Conservation (phyloP, 306 rosid species). For the Cucumis cinereus region DNA sequence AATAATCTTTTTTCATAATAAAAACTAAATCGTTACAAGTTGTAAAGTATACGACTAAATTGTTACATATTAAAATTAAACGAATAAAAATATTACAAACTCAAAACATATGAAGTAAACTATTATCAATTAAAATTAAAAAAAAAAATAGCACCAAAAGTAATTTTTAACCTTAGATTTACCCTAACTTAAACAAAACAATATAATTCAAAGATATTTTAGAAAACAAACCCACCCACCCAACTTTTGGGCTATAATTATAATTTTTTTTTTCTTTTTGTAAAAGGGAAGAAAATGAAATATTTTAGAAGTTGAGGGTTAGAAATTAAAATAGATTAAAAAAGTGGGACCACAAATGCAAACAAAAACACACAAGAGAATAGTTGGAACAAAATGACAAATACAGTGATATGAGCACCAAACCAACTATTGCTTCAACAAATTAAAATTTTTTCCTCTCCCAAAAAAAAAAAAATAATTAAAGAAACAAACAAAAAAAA, state of each 20-base stretch:
- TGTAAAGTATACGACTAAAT: too few relatives aligned
- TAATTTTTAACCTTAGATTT: too few relatives aligned
- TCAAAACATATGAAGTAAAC: too few relatives aligned
- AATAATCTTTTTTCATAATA: too few relatives aligned
- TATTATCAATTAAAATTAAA: too few relatives aligned
- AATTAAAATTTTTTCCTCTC: not conserved
- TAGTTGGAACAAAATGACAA: conserved; percentile 27
- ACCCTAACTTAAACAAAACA: not conserved
- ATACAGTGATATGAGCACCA: conserved; percentile 28
- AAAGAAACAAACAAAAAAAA: not conserved
- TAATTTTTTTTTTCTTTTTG: not conserved
- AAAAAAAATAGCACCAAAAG: too few relatives aligned
- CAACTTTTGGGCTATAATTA: not conserved
- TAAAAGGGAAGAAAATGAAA: not conserved
- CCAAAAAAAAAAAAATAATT: not conserved
- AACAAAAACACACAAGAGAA: not conserved
- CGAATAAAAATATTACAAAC: too few relatives aligned
- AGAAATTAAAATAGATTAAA: conserved; percentile 12
- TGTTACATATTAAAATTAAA: too few relatives aligned
- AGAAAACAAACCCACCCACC: not conserved
- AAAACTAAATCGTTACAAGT: too few relatives aligned
- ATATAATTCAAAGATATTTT: not conserved
- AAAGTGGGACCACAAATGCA: conserved; percentile 13
- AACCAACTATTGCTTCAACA: conserved; percentile 12
- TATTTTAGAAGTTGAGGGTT: not conserved